These are phyloP conservation scores for Saccharomycopsis sp. DNA, from an alignment of 805 yeast species.

Conservation along the genomic window DNA sequence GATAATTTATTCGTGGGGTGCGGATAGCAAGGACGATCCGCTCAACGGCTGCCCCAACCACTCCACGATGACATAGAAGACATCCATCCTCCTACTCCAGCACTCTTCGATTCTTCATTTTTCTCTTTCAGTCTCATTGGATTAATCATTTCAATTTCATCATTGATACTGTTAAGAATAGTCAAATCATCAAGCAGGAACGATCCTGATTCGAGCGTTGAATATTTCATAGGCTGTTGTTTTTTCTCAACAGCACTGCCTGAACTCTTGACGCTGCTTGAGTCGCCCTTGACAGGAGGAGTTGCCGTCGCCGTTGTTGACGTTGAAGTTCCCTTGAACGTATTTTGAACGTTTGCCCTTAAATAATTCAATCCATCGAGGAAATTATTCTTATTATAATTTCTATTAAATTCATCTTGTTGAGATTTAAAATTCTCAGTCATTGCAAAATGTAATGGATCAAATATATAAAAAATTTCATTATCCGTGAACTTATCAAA, in stretches of 20 bases:
- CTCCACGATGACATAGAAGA: constrained; percentile 20
- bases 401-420: constrained; percentile 16
- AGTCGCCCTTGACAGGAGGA: constrained; percentile 5
- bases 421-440: constrained; percentile 12
- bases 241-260: neutral
- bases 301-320: neutral
- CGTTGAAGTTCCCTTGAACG: constrained; percentile 4
- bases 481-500: constrained; percentile 58
- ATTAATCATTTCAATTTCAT: constrained; percentile 20
- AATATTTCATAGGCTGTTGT: constrained; percentile 8
- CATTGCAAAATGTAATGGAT: constrained; percentile 34
- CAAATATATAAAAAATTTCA: constrained; percentile 58
- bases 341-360: constrained; percentile 18
- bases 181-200: constrained; percentile 20
- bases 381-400: constrained; percentile 9
- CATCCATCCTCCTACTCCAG: constrained; percentile 15
- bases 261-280: neutral
- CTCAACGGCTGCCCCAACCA: constrained; percentile 18
- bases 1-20: no score
- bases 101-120: neutral
- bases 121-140: constrained; percentile 6
- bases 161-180: constrained; percentile 18
- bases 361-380: constrained; percentile 19
- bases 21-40: neutral
- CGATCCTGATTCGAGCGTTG: constrained; percentile 17